Conservation (phyloP, 2,329 filamentous ascomycete species). For the Beauveria sp. region DNA sequence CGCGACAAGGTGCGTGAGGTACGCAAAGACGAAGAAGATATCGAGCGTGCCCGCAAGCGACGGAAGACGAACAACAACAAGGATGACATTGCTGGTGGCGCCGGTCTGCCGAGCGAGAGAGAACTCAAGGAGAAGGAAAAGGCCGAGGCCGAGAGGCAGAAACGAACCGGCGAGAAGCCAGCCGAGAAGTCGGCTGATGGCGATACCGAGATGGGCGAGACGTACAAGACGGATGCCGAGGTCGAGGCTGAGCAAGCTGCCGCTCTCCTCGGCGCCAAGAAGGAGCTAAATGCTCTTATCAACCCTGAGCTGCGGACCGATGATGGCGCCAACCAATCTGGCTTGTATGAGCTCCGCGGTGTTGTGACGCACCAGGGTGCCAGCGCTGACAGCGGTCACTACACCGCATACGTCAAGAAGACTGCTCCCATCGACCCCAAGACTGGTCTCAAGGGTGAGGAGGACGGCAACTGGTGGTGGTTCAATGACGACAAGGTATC, state of each 20-base stretch:
- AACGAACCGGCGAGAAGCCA: constrained; percentile 28
- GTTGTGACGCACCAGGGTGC: constrained; percentile 95
- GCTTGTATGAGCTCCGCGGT: constrained; percentile 87
- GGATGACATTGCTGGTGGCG: constrained; percentile 38
- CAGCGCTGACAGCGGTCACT: constrained; percentile 94
- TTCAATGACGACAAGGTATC: constrained; percentile 98
- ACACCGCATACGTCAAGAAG: constrained; percentile 98
- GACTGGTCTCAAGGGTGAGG: constrained; percentile 68
- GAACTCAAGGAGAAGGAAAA: constrained; percentile 44
- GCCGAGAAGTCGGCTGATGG: constrained; percentile 40
- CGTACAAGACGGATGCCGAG: constrained; percentile 89
- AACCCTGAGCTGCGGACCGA: constrained; percentile 68
- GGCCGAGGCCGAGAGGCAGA: constrained; percentile 39
- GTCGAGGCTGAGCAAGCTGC: constrained; percentile 78
- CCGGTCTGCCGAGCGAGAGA: constrained; percentile 43
- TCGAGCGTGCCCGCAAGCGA: constrained; percentile 84
- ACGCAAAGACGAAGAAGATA: constrained; percentile 88
- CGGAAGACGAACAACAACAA: constrained; percentile 61
- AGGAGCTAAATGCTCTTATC: constrained; percentile 75
- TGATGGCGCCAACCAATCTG: constrained; percentile 82
- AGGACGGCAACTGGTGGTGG: constrained; percentile 99
- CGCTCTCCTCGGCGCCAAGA: constrained; percentile 71
- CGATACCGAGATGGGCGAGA: constrained; percentile 67
- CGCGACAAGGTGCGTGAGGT: constrained; percentile 94
- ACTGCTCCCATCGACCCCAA: constrained; percentile 61